Evolutionary conservation across 2,329 filamentous ascomycete species (phyloP).

Genomic region (Tetracladium maxilliforme): DNA sequence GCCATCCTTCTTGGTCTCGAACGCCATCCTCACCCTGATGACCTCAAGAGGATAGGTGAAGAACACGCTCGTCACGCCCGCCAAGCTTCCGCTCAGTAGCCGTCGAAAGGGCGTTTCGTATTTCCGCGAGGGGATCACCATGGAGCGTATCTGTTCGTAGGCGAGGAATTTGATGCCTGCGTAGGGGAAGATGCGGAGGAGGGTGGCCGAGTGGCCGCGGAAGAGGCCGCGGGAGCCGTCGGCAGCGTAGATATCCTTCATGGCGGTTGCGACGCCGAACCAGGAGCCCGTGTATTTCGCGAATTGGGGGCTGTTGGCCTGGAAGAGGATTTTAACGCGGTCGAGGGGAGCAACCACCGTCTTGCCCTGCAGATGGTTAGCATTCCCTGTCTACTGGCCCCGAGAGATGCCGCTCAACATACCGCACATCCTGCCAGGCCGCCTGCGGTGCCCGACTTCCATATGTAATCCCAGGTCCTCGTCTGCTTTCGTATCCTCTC

Average conservation of each 20-base stretch:
- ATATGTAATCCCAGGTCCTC: constrained; percentile 69
- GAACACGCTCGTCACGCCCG: constrained; percentile 83
- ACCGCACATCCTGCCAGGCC: constrained; percentile 87
- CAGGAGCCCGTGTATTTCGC: constrained; percentile 85
- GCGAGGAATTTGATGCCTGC: constrained; percentile 96
- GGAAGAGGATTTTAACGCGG: constrained; percentile 96
- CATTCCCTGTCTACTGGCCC: constrained; percentile 3
- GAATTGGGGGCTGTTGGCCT: constrained; percentile 87
- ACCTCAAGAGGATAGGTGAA: constrained; percentile 94
- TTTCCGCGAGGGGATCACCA: constrained; percentile 54
- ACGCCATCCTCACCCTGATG: constrained; percentile 81
- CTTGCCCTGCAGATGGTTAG: constrained; percentile 53
- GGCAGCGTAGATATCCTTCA: constrained; percentile 65
- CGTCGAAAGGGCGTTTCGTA: constrained; percentile 73
- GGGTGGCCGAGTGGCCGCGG: constrained; percentile 84
- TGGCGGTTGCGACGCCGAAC: constrained; percentile 68
- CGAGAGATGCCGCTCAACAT: constrained; percentile 14
- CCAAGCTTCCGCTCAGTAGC: constrained; percentile 57
- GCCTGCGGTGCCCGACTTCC: constrained; percentile 73
- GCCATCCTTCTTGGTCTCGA: constrained; percentile 70
- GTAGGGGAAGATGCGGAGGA: constrained; percentile 92
- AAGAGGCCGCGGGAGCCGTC: constrained; percentile 70
- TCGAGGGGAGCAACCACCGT: constrained; percentile 91
- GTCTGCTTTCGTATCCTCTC: too few species aligned
- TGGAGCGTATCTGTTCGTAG: constrained; percentile 84